A percentile compares a stretch with the other conserved stretches of the same genome.
phyloP scores from a whole-genome alignment of 2,329 filamentous ascomycete species.

The Alternaria solani region DNA sequence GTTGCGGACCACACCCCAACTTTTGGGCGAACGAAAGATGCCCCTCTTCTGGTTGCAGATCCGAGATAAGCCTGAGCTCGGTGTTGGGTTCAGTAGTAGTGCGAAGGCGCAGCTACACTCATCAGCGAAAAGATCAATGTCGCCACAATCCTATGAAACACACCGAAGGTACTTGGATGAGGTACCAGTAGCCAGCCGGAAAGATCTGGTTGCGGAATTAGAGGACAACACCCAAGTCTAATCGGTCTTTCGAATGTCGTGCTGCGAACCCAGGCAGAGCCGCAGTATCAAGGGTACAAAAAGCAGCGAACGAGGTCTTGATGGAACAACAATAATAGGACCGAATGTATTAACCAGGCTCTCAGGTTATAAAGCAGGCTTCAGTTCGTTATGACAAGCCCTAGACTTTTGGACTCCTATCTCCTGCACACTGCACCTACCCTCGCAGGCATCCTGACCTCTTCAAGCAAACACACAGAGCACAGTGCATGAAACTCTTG shows the following conservation, averaged over 20 bases:
- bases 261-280: conserved; percentile 7
- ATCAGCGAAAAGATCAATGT: neutral
- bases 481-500: conserved; percentile 6
- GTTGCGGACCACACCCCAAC: conserved; percentile 1
- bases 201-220: neutral
- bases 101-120: neutral
- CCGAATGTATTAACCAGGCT: conserved; percentile 26
- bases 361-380: conserved; percentile 23
- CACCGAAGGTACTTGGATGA: neutral
- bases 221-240: conserved; percentile 5
- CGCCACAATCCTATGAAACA: neutral
- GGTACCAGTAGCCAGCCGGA: neutral
- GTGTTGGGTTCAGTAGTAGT: neutral
- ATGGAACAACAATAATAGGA: conserved; percentile 23
- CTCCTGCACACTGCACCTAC: conserved; percentile 13
- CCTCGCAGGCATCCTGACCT: conserved; percentile 7
- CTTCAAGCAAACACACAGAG: conserved; percentile 10
- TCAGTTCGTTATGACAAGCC: conserved; percentile 7
- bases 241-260: neutral
- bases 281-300: conserved; percentile 11
- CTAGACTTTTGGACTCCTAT: neutral
- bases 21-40: conserved; percentile 6
- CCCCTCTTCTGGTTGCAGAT: neutral
- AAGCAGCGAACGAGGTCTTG: conserved; percentile 11
- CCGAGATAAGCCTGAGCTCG: neutral